Conservation (phyloP, 768 basidiomycete genomes). For the Imleria badia region DNA sequence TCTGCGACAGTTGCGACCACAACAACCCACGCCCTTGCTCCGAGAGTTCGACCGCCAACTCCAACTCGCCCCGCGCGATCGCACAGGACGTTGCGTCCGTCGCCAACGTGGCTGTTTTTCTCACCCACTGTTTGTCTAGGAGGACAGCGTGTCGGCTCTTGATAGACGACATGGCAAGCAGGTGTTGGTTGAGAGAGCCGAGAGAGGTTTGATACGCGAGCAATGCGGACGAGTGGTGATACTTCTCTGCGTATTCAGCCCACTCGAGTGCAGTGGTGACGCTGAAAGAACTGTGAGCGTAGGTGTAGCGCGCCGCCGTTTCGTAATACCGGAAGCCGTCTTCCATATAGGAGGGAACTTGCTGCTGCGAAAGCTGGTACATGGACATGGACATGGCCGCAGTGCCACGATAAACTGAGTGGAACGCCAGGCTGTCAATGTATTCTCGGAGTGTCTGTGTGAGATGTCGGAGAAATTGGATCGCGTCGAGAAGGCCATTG, state of each 20-base stretch:
- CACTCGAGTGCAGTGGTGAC: conserved; percentile 16
- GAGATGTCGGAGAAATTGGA: not conserved
- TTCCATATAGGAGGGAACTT: conserved; percentile 5
- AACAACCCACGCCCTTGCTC: conserved; percentile 32
- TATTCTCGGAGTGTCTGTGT: conserved; percentile 7
- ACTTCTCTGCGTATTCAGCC: conserved; percentile 7
- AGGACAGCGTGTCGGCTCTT: conserved; percentile 14
- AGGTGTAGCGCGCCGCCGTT: conserved; percentile 10
- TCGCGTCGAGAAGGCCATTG: not conserved
- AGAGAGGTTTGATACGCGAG: conserved; percentile 23
- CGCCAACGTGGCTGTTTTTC: conserved; percentile 10
- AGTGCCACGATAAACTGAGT: not conserved
- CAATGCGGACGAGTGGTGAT: conserved; percentile 17
- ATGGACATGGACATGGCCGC: not conserved
- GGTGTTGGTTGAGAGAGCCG: conserved; percentile 16
- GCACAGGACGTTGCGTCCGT: conserved; percentile 30
- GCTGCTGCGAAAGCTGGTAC: not conserved
- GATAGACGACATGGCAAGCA: conserved; percentile 19
- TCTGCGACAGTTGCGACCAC: conserved; percentile 31
- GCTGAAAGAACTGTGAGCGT: conserved; percentile 1
- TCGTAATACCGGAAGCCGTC: conserved; percentile 11
- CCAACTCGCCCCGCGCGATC: conserved; percentile 15
- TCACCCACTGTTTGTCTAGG: not conserved
- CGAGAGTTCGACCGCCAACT: conserved; percentile 35
- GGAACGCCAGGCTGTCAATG: not conserved